Percentiles rank a stretch among this genome's conserved stretches.
These are phyloP conservation scores for Phytophthora tentaculata DNA, from an alignment of 352 stramenopile genomes.

Conservation along the genomic window DNA sequence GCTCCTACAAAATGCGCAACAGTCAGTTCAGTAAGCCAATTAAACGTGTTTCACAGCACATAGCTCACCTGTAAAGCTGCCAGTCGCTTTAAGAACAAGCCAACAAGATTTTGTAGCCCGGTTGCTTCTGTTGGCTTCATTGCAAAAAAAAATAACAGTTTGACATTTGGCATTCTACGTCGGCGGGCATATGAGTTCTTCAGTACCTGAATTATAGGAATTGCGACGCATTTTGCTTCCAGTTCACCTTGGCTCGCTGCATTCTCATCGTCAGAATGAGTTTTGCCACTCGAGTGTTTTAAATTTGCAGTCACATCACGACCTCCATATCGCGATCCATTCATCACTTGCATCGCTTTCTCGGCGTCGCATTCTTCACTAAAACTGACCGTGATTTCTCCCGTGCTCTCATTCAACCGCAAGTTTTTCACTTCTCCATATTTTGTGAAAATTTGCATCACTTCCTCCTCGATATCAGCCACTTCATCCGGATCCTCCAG, in stretches of 20 bases:
- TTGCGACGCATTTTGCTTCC: slow-evolving; percentile 5
- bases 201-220: slow-evolving; percentile 21
- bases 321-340: slow-evolving; percentile 49
- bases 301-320: slow-evolving; percentile 18
- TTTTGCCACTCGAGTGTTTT: not conserved
- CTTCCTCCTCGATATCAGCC: slow-evolving; percentile 40
- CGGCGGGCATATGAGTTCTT: not conserved
- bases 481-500: slow-evolving; percentile 53
- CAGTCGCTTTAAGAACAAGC: slow-evolving; percentile 35
- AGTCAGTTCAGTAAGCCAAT: not conserved
- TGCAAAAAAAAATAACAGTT: not conserved
- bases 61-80: slow-evolving; percentile 34
- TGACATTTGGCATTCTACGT: not conserved
- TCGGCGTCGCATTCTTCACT: slow-evolving; percentile 13
- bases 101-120: slow-evolving; percentile 21
- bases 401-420: slow-evolving; percentile 15
- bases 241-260: not conserved
- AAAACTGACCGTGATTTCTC: slow-evolving; percentile 27
- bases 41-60: not conserved
- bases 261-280: not conserved
- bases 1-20: slow-evolving; percentile 53
- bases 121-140: slow-evolving; percentile 13
- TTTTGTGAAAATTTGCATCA: slow-evolving; percentile 29
- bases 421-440: slow-evolving; percentile 28
- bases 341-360: slow-evolving; percentile 22